These are phyloP conservation scores for Monosporascus sp. DNA, from an alignment of 2,329 filamentous ascomycete genomes.

Conservation along the genomic window DNA sequence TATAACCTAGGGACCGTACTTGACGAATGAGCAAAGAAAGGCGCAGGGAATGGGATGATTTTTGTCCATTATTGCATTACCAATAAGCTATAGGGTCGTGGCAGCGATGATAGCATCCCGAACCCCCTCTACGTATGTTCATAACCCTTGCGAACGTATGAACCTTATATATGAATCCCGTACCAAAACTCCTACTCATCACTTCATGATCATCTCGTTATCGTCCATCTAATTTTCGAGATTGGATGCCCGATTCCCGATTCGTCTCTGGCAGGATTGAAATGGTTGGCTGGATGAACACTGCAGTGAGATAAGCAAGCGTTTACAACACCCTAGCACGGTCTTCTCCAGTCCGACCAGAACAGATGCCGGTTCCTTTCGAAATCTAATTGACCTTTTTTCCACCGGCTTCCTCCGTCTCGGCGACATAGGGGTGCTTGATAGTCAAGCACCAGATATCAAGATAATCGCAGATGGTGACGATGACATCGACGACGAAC, in stretches of 20 bases:
- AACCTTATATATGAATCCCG: not conserved
- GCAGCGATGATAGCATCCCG: not conserved
- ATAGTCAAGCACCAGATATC: conserved; percentile 99
- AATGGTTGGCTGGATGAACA: not conserved
- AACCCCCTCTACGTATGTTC: not conserved
- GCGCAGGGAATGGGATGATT: too few relatives aligned
- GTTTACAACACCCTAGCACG: too few relatives aligned
- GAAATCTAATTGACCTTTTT: conserved; percentile 31
- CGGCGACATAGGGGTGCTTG: conserved; percentile 67
- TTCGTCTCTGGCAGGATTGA: not conserved
- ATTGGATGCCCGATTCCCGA: not conserved
- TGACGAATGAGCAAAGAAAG: too few relatives aligned
- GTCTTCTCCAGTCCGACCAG: too few relatives aligned
- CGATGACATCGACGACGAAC: conserved; percentile 95
- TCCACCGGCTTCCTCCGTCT: conserved; percentile 29
- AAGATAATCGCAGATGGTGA: conserved; percentile 94
- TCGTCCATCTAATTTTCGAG: too few relatives aligned
- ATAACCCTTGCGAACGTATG: not conserved
- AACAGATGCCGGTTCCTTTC: not conserved
- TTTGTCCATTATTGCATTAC: not conserved
- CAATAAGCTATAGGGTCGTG: not conserved
- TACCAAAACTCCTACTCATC: not conserved
- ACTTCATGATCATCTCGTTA: not conserved
- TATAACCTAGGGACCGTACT: too few relatives aligned
- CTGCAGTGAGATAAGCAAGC: too few relatives aligned